Base-by-base conservation (phyloP, 169 alveolate genomes). In the Plasmodium ovale region DNA sequence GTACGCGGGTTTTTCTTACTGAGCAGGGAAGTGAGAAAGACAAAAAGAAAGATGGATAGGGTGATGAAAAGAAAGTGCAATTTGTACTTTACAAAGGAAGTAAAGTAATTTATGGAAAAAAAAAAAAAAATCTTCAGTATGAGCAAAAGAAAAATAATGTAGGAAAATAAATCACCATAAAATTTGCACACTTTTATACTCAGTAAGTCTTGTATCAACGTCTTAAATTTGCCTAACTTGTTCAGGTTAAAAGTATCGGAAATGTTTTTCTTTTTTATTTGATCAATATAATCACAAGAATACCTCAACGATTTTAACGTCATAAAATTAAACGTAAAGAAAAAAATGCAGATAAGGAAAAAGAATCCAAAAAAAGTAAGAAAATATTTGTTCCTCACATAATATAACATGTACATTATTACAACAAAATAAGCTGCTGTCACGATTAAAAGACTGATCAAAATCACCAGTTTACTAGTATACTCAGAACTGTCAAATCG, bases 81-180 rank as follows among this genome's bases (percentile, higher is more conserved):
- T 47, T 77, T 77, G 60, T 77, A 62, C 68, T 77, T 77, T 21
- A 77, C 29, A 62, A 77, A 77, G 0, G 68, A 21, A 33, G 37
- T 12, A 64, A 62, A 62, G 33, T 62, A 51, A 39, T 77, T 47
- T 29, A 47, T 37, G 64, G 64, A 77, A 53, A 77, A 77, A 39
- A 77, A 33, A 54, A 54, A 62, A 64, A 10, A 77, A 31, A 77
- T 16, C 37, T 77, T 77, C 31, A 77, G 7, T 31, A 77, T 37
- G 27, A 47, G 27, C 25, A 56, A 16, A 19, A 77, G 42, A 33
- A 77, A 47, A 60, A 77, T 77, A 6, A 77, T 42, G 23, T 47
- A 68, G 0, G 79, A 77, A 77, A 77, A 77, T 31, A 42, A 62
- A 64, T 77, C 64, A 25, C 60, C 79, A 67, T 77, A 77, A 77